Evolutionary conservation across 306 rosid genomes (phyloP), one percentile per base, ranked within the genome.

Genomic region (Luffa acutangula): DNA sequence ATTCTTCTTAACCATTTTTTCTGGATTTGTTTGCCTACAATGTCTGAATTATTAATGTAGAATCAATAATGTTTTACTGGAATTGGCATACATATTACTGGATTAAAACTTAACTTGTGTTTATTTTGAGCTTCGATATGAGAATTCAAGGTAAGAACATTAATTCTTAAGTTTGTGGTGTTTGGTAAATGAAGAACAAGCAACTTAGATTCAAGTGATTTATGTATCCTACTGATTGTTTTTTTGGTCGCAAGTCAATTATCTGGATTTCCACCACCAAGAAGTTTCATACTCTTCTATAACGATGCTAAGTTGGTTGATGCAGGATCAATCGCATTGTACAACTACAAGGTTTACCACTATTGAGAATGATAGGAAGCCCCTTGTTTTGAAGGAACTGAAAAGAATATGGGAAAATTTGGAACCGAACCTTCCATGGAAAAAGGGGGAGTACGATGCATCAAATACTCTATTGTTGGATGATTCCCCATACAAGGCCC

Each of bases 401-500:
- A 83, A 75, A 57, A 91, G 85, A 82, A 72, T 95, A 83, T 95
- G 98, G 99, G 96, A 89, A 72, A 90, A 90, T 75, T 41, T 7
- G 34, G 90, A 85, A 14, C 90, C 87, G 75, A 43, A 62, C 79
- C 93, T 95, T 85, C 97, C 97, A 0, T 93, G 93, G 89, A 86
- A 84, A 83, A 89, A 78, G 82, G 99, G 98, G 79, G 96, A 84
- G 81, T 95, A 84, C 82, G 82, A 87, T 36, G 94, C 87, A 82
- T 83, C 96, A 36, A 95, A 93, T 85, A 95, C 98, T 63, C 41
- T 93, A 73, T 83, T 95, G 85, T 74, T 95, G 85, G 98, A 95
- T 86, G 99, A 95, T 82, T 89, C 98, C 56, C 98, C 99, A 1
- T 91, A 93, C 81, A 93, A 95, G 85, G 96, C 99, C 51, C 84